Evolutionary conservation across 768 basidiomycete genomes (phyloP), one percentile per base, ranked within the genome.

Genomic region (Psilocybe subaeruginosa): DNA sequence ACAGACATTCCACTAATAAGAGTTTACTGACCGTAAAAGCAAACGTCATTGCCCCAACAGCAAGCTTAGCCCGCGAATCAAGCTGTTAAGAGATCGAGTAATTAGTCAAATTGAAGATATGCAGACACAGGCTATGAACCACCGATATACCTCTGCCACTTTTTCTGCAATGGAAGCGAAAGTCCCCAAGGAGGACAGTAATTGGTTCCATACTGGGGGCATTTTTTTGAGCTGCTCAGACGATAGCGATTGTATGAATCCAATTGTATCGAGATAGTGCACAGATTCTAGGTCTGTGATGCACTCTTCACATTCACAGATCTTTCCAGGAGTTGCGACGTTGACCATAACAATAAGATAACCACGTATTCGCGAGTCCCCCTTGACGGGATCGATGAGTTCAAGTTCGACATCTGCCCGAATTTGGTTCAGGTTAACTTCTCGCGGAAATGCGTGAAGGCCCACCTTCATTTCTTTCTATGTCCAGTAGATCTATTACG

Each of bases 31-130:
- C 60, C 47, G 47, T 54, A 16, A 61, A 19, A 16, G 54, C 47
- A 27, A 61, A 56, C 3, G 27, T 39, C 14, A 61, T 47, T 6
- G 60, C 60, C 0, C 54, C 39, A 6, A 55, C 54, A 30, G 60
- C 54, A 3, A 61, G 17, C 16, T 35, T 51, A 8, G 54, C 47
- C 45, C 33, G 35, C 7, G 46, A 43, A 12, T 56, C 47, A n/a
- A 61, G 48, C 60, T 61, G 31, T 27, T 19, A 14, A 14, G 33
- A 35, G 11, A 35, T 35, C 6, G 11, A 11, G 33, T 11, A 35
- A 35, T 35, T 11, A 35, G 33, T 45, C 12, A 29, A 45, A 23
- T 23, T 23, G 27, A 39, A 54, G 12, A 23, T n/a, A 19, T 53
- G 29, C n/a, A 39, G 37, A 39, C 14, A 8, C 27, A 23, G 46